These are phyloP conservation scores for Dactylellina drechsleri DNA, from an alignment of 2,329 filamentous ascomycete species.

Conservation along the genomic window DNA sequence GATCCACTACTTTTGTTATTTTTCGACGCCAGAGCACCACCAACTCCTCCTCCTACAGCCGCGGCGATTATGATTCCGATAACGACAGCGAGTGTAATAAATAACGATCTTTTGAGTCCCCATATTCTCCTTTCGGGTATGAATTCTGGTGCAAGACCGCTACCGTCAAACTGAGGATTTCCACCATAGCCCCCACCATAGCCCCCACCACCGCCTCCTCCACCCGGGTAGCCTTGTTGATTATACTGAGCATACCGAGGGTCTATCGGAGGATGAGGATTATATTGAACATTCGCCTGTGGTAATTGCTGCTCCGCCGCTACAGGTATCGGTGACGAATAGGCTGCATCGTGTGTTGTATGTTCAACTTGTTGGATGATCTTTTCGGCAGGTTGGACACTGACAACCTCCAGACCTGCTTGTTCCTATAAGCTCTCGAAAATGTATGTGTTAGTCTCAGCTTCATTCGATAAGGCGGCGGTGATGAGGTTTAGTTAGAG, in stretches of 20 bases:
- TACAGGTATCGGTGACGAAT: constrained; percentile 40
- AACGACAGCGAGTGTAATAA: constrained; percentile 32
- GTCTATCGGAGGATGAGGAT: constrained; percentile 25
- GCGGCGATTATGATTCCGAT: constrained; percentile 28
- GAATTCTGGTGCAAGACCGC: background rate
- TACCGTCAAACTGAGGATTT: constrained; percentile 32
- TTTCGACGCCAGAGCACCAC: constrained; percentile 29
- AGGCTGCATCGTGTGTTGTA: constrained; percentile 17
- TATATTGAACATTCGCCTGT: constrained; percentile 20
- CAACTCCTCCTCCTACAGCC: constrained; percentile 44
- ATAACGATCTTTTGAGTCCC: constrained; percentile 45
- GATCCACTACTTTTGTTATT: constrained; percentile 25
- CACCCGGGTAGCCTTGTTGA: constrained; percentile 21
- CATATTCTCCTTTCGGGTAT: constrained; percentile 31
- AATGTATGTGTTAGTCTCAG: constrained; percentile 2
- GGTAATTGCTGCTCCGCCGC: background rate
- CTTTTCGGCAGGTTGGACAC: constrained; percentile 25
- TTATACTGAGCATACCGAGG: constrained; percentile 22
- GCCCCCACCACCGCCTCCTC: background rate
- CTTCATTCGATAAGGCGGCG: too few relatives aligned
- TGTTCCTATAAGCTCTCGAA: constrained; percentile 32
- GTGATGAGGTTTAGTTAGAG: too few relatives aligned
- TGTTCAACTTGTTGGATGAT: constrained; percentile 28
- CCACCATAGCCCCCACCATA: constrained; percentile 9
- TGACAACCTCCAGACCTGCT: constrained; percentile 42